Percentiles rank a stretch among this genome's conserved stretches.
These are phyloP conservation scores for Pseudonectria foliicola DNA, from an alignment of 2,329 filamentous ascomycete species.

Conservation along the genomic window DNA sequence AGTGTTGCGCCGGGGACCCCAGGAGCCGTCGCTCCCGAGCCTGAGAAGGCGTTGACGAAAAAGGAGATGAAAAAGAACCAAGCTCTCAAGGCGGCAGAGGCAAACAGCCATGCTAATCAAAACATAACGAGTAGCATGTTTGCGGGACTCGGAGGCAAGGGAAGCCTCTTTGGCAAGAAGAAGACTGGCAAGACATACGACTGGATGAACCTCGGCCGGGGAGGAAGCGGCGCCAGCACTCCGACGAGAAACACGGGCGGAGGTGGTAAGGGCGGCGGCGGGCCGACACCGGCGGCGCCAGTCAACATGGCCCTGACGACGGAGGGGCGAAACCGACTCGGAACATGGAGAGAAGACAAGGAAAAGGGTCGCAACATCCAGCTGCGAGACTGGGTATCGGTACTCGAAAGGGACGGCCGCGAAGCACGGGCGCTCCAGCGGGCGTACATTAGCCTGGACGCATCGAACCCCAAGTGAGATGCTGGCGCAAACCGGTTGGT, in stretches of 20 bases:
- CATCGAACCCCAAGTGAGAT: constrained; percentile 35
- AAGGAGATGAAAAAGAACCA: constrained; percentile 75
- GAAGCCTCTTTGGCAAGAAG: constrained; percentile 49
- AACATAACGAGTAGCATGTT: constrained; percentile 78
- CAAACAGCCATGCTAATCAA: constrained; percentile 70
- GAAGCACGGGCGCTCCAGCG: constrained; percentile 56
- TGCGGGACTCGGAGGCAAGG: constrained; percentile 55
- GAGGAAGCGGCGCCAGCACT: constrained; percentile 48
- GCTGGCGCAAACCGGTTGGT: neutral
- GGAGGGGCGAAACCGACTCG: constrained; percentile 56
- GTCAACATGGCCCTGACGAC: constrained; percentile 40
- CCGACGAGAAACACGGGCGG: constrained; percentile 33
- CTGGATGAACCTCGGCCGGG: constrained; percentile 57
- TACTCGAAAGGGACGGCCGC: constrained; percentile 70
- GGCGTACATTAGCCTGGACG: constrained; percentile 47
- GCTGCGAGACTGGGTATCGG: constrained; percentile 72
- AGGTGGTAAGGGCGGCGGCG: constrained; percentile 26
- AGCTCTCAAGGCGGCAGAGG: constrained; percentile 70
- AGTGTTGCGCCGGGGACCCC: constrained; percentile 55
- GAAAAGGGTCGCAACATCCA: constrained; percentile 74
- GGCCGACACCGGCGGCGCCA: constrained; percentile 24
- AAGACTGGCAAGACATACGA: constrained; percentile 62
- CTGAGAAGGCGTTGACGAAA: constrained; percentile 69
- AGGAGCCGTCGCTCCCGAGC: constrained; percentile 54
- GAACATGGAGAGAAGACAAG: constrained; percentile 71